Base-by-base conservation (phyloP, 169 alveolate species). In the Cyclospora cayetanensis region DNA sequence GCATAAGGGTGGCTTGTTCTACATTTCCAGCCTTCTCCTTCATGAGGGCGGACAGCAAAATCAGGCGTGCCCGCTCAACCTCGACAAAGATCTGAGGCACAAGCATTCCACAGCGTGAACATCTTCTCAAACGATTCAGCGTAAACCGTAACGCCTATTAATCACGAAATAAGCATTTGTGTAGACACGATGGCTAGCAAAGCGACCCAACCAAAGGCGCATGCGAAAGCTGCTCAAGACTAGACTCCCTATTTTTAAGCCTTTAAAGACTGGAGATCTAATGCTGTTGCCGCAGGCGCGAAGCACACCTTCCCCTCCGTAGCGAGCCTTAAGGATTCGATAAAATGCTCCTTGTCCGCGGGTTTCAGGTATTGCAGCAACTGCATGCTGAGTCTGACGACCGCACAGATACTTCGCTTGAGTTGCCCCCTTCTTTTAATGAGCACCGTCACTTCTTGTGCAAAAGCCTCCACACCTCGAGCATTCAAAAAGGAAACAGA, bases 1-100 rank as follows among this genome's bases (percentile, higher is more conserved):
- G 91, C 70, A 93, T 68, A 35, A 18, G 46, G 25, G 95, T 93
- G 0, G 96, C 97, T 60, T 76, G 95, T 15, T 84, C 94, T 31
- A 94, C 41, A 0, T 95, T 72, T 18, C 95, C 95, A 12, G 92
- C 94, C 22, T 89, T 93, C 66, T 95, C 96, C 83, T 91, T 82
- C 84, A 91, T 91, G 66, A 89, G 91, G 50, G 96, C 95, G 34
- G 94, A 35, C 70, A 87, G 72, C 87, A 82, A 41, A 77, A 93
- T 90, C 22, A 94, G 91, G 25, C 97, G 80, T 9, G 97, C 96
- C 5, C 96, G 91, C 83, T 95, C 97, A 34, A 95, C 94, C 63
- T 95, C 97, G 9, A 95, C 95, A 53, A 94, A 95, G 37, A 95
- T 94, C 93, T 93, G 72, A 27, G 46, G 72, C 46, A 83, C 31